Base-by-base conservation (phyloP, 768 basidiomycete species). In the Lactarius hengduanensis region DNA sequence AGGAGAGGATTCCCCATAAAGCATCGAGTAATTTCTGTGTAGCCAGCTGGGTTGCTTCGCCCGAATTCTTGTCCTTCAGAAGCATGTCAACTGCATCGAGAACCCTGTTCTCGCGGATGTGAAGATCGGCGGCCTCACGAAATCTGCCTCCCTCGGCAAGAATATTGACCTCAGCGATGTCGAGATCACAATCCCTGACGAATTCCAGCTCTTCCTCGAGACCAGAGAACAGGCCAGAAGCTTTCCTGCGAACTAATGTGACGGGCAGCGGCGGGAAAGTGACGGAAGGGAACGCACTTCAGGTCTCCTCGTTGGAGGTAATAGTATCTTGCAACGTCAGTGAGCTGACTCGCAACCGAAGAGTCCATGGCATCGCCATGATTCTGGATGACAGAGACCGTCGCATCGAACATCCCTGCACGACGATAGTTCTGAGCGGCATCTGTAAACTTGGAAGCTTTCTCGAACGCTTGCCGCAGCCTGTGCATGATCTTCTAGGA, bases 131-230 rank as follows among this genome's bases (percentile, higher is more conserved):
- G 0, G 88, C 87, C 53, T 87, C 83, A 1, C 70, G 56, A 57
- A 75, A 77, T 68, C 77, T 76, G 18, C 79, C 81, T 10, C 78
- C 76, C 4, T 73, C 73, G 38, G 80, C 77, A 13, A 86, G 76
- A 4, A 89, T 71, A 0, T 74, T 73, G 0, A 81, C 81, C 10
- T 78, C 82, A 13, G 82, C 81, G 20, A 79, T 70, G 71, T 86
- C 83, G 20, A 89, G 75, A 55, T 81, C 82, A 56, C 80, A 79
- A 6, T 84, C 80, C 55, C 85, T 81, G 11, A 84, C 77, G 66
- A 85, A 90, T 57, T 82, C 80, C n/a, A 86, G 66, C 32, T 80
- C 80, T 30, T 87, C 85, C 28, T 89, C 84, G 0, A 77, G 71
- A 1, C 79, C 77, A 0, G 74, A 65, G 66, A 90, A 90, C 1